These are phyloP conservation scores for Tremella fuciformis DNA, from an alignment of 768 basidiomycete genomes.

Conservation along the genomic window DNA sequence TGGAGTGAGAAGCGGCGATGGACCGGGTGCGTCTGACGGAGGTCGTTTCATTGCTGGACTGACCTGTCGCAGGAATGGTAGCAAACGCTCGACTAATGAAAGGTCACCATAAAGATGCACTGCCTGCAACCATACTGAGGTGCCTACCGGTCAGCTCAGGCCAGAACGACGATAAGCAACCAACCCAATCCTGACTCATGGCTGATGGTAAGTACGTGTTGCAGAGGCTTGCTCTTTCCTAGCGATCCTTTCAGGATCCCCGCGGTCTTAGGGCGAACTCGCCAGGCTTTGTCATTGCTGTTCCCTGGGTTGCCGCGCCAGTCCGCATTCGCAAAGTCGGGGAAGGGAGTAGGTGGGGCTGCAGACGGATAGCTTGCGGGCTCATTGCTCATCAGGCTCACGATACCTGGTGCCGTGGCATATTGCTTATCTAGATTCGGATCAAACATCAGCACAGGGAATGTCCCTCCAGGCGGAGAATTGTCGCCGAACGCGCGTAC, in stretches of 20 bases:
- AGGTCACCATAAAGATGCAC: slow-evolving; percentile 77
- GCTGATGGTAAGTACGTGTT: too few species aligned
- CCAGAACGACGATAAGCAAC: background rate
- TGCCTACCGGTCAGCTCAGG: slow-evolving; percentile 11
- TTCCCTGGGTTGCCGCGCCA: slow-evolving; percentile 35
- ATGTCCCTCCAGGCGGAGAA: slow-evolving; percentile 34
- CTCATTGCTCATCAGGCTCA: background rate
- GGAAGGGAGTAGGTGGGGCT: slow-evolving; percentile 23
- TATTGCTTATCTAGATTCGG: slow-evolving; percentile 65
- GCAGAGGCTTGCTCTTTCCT: too few species aligned
- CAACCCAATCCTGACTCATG: too few species aligned
- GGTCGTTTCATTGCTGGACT: slow-evolving; percentile 22
- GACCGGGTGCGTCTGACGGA: background rate
- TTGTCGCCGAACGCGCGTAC: background rate
- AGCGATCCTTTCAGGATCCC: slow-evolving; percentile 28
- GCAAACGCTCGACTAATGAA: slow-evolving; percentile 50
- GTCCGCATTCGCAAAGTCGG: slow-evolving; percentile 44
- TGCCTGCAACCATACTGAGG: slow-evolving; percentile 53
- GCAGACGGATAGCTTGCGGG: background rate
- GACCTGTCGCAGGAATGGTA: slow-evolving; percentile 55
- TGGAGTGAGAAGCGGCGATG: slow-evolving; percentile 1
- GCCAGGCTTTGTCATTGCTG: slow-evolving; percentile 44
- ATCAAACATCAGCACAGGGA: slow-evolving; percentile 73
- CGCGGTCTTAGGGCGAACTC: slow-evolving; percentile 32
- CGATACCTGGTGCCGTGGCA: slow-evolving; percentile 26